Conservation (phyloP, 2,329 filamentous ascomycete species). For the Paracorniculantispora psalliotae region DNA sequence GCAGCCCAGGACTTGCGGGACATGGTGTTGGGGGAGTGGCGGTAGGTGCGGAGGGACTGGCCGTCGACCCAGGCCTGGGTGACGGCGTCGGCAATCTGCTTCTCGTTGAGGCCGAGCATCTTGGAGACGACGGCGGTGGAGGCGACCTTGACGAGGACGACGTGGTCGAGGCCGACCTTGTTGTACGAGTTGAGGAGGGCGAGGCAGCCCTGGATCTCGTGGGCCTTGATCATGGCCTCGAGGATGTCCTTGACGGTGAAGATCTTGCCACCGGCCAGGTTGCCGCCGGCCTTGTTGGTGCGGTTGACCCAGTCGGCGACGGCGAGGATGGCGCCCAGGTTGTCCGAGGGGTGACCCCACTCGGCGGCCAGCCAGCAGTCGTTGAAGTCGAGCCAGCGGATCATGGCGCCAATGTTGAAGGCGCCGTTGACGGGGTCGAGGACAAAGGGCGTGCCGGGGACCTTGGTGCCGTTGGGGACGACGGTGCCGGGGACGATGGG, state of each 20-base stretch:
- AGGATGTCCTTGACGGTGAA: constrained; percentile 87
- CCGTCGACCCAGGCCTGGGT: constrained; percentile 98
- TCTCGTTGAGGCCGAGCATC: constrained; percentile 84
- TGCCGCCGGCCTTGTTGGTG: constrained; percentile 70
- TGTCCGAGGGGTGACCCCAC: constrained; percentile 98
- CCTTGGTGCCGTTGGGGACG: constrained; percentile 86
- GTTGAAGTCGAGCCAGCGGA: constrained; percentile 99
- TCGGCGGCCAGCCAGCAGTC: constrained; percentile 99
- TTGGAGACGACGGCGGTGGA: constrained; percentile 91
- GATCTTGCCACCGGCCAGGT: constrained; percentile 81
- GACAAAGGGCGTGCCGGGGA: constrained; percentile 88
- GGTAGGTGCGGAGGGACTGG: constrained; percentile 92
- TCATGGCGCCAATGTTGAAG: constrained; percentile 99
- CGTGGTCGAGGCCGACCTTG: constrained; percentile 96
- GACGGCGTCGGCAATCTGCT: constrained; percentile 90
- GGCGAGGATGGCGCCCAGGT: constrained; percentile 91
- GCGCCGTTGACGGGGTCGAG: constrained; percentile 93
- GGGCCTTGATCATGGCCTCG: constrained; percentile 97
- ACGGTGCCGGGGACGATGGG: constrained; percentile 85
- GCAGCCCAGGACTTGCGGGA: constrained; percentile 98
- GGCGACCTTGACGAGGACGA: constrained; percentile 96
- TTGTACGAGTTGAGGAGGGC: constrained; percentile 98
- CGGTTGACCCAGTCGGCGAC: constrained; percentile 97
- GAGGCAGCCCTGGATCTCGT: constrained; percentile 97
- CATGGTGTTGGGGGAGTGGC: constrained; percentile 98